Base-by-base conservation (phyloP, 805 yeast genomes). In the Huiozyma sinensis region DNA sequence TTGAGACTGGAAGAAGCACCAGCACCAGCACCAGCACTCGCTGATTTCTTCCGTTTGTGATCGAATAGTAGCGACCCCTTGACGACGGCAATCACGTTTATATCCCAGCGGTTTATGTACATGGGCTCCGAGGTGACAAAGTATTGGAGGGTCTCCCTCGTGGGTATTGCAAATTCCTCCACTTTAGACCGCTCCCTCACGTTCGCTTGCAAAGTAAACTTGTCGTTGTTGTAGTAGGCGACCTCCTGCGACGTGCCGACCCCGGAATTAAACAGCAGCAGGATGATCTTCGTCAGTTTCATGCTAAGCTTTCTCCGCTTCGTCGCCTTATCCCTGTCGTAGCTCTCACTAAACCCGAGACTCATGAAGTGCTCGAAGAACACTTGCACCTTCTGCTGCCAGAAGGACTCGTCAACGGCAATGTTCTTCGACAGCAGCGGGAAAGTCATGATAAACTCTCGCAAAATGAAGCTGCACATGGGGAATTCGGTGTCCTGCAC, bases 381-480 rank as follows among this genome's bases (percentile, higher is more conserved):
- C 28, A 80, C 79, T 63, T 89, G 96, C 0, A 88, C 79, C 40
- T 81, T 80, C 39, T 67, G 70, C 41, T 76, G 76, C 96, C 97
- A 90, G 55, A 90, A 85, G 41, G 77, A 76, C 37, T 73, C 72
- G 38, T 75, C 71, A 36, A 71, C 64, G 0, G 63, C 60, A 39
- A 59, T 44, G 28, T 64, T 56, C 33, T 55, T 52, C 1, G 79
- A 62, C 31, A 92, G 67, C 55, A 88, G 81, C 0, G 98, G 97
- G 53, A 90, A 82, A 1, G 81, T 75, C 42, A 71, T 68, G 3
- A 89, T 61, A 47, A 80, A 81, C 38, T 76, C 67, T 40, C 69
- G 60, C 58, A 89, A 78, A 48, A 86, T 73, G 63, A 73, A 85
- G 49, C 81, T 68, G 24, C 83, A 57, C 36, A 89, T 59, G 0